Evolutionary conservation across 139 green algal species (phyloP), one percentile per base, ranked within the genome.

Genomic region (Chlorella sp.): DNA sequence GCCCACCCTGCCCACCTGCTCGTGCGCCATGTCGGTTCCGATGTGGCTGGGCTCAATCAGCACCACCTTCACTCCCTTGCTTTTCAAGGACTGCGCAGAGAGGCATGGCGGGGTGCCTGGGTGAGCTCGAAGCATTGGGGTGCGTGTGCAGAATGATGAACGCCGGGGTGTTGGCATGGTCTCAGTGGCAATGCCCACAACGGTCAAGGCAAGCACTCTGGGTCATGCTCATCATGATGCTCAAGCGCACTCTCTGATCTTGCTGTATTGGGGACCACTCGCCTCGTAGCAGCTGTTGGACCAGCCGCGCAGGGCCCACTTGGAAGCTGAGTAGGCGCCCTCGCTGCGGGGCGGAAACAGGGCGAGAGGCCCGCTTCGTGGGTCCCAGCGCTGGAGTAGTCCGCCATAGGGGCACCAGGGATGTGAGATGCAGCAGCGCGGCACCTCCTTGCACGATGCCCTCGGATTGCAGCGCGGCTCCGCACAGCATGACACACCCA

Each of bases 51-150:
- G 89, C 69, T 88, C 80, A 30, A 94, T 88, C 43, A 72, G 69
- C 4, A 80, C 84, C 14, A 90, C 89, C 67, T 92, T 94, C 73
- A 94, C 83, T 73, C 91, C 91, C 8, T 87, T 48, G 11, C 65
- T 34, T 1, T 82, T 44, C 56, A 92, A 62, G 0, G 76, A 56
- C 86, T 85, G 81, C 28, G 60, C 16, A 62, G 51, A 6, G 48
- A 19, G 34, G n/a, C n/a, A n/a, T n/a, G n/a, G n/a, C n/a, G n/a
- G n/a, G n/a, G n/a, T n/a, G n/a, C n/a, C n/a, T n/a, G n/a, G n/a
- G n/a, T n/a, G n/a, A n/a, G n/a, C n/a, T n/a, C n/a, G n/a, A n/a
- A n/a, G n/a, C n/a, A n/a, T n/a, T n/a, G n/a, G n/a, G n/a, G n/a
- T n/a, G n/a, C n/a, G 11, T 28, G 46, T 26, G 22, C 76, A 40